Base-by-base conservation (phyloP, 2,329 filamentous ascomycete species). In the Colletotrichum musae region DNA sequence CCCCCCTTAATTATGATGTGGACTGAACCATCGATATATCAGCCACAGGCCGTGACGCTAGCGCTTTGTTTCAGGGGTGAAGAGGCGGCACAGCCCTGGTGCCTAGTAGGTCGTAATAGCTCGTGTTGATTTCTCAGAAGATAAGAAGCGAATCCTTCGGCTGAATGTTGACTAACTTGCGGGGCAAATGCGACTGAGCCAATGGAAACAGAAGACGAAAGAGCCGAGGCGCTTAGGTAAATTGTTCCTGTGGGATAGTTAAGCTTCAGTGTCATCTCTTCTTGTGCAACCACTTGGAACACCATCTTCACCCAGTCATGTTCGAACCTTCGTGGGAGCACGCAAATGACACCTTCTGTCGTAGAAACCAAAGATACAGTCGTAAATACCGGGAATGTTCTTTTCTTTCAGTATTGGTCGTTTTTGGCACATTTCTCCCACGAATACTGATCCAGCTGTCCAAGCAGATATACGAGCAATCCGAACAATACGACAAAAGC, bases 131-230 rank as follows among this genome's bases (percentile, higher is more conserved):
- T 32, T 16, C 41, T 24, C 41, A 16, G 2, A 18, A 32, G n/a
- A 39, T 54, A 56, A 56, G 36, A 32, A 21, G 10, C 53, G 18
- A 57, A 57, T 57, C 32, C 54, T 43, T 26, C 57, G 26, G 39
- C 43, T 9, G 16, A 21, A 48, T 48, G 15, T 48, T n/a, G 13
- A 43, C 41, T n/a, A 2, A 16, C 28, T 15, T 15, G 62, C 39
- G 62, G 62, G 62, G 62, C 62, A 53, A 58, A 52, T 39, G 54
- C 62, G 62, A 65, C 16, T 54, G 5, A 47, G 7, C 62, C 54
- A 65, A 65, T 65, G 47, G 21, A 10, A 18, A 47, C 43, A 47
- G 13, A n/a, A 16, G 43, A 6, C n/a, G 43, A 16, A 2, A 47
- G n/a, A 32, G 28, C 28, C 28, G 43, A 47, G 43, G 43, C 43